Evolutionary conservation across 768 basidiomycete species (phyloP).

Genomic region (Hypsizygus marmoreus): DNA sequence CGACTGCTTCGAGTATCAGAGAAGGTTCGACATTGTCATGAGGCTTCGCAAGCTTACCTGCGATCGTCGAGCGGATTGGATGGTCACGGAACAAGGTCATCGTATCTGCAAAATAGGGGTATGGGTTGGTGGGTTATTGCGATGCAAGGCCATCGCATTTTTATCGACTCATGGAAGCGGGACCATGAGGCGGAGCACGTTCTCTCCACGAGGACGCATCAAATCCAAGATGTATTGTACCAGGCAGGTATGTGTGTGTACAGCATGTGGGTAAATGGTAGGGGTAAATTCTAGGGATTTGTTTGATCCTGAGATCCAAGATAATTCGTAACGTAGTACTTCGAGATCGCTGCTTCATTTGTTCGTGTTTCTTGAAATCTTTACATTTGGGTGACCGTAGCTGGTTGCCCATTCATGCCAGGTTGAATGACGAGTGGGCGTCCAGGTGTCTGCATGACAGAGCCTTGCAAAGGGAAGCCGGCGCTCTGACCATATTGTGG

Average conservation of each 20-base stretch:
- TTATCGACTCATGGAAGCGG: slow-evolving; percentile 12
- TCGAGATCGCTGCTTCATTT: too few relatives aligned
- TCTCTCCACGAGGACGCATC: slow-evolving; percentile 12
- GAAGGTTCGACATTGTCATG: neutral
- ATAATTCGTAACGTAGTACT: too few relatives aligned
- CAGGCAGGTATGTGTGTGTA: slow-evolving; percentile 7
- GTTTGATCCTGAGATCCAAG: neutral
- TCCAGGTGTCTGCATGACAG: slow-evolving; percentile 40
- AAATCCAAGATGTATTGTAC: slow-evolving; percentile 10
- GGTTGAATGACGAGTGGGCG: slow-evolving; percentile 72
- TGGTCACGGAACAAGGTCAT: slow-evolving; percentile 55
- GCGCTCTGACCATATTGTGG: slow-evolving; percentile 33
- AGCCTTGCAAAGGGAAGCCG: too few relatives aligned
- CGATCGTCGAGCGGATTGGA: slow-evolving; percentile 45
- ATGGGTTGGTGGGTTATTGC: neutral
- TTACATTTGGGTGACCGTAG: slow-evolving; percentile 54
- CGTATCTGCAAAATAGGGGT: slow-evolving; percentile 4
- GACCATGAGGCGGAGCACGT: slow-evolving; percentile 17
- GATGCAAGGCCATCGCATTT: neutral
- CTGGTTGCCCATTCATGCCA: slow-evolving; percentile 56
- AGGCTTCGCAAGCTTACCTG: slow-evolving; percentile 33
- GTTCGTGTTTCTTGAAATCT: neutral
- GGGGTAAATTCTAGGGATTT: too few relatives aligned
- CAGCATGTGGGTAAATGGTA: slow-evolving; percentile 3
- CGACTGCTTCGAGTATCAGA: slow-evolving; percentile 32